Evolutionary conservation across 148 eudicot species (phyloP), one percentile per base, ranked within the genome.

Genomic region (Agrostemma githago): DNA sequence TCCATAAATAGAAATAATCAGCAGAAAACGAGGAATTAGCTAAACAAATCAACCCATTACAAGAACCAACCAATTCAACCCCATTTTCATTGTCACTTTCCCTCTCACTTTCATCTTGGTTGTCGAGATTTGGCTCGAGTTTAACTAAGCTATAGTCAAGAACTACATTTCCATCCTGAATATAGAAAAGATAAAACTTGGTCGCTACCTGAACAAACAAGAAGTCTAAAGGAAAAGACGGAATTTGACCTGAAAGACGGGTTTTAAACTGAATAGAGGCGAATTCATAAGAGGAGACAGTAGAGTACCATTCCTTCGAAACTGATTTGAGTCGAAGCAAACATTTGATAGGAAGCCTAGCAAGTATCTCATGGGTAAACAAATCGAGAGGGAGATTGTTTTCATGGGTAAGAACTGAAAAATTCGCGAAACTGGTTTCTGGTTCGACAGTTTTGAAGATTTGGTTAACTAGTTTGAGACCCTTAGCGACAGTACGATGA

Each of bases 71-170:
- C 42, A 80, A 76, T 37, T 64, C 40, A 56, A 79, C 46, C 6
- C 62, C 74, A 21, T 53, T 43, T 15, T 51, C 56, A 51, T 9
- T 51, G 9, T 3, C 56, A 2, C 1, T 43, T 15, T 51, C 56
- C 9, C 14, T 9, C 9, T 3, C 56, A 2, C 1, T 56, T 16
- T 34, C 43, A 16, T 19, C 38, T 1, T 26, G 58, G 48, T 14
- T 16, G 5, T 70, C 68, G 15, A 80, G 76, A 59, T 71, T 72
- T 17, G 75, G 71, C 73, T 80, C 82, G 43, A 80, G 39, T 59
- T 80, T 80, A 26, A 80, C 79, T 6, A 80, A 75, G 78, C 48
- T 44, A 37, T 75, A 80, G 26, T 80, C 72, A 34, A 80, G 76
- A 21, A 65, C 43, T n/a, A 39, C 53, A 16, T 59, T 71, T n/a